Percentiles rank a stretch among this genome's conserved stretches.
phyloP scores from a whole-genome alignment of 2,329 filamentous ascomycete species.

The Pyrenophora teres region DNA sequence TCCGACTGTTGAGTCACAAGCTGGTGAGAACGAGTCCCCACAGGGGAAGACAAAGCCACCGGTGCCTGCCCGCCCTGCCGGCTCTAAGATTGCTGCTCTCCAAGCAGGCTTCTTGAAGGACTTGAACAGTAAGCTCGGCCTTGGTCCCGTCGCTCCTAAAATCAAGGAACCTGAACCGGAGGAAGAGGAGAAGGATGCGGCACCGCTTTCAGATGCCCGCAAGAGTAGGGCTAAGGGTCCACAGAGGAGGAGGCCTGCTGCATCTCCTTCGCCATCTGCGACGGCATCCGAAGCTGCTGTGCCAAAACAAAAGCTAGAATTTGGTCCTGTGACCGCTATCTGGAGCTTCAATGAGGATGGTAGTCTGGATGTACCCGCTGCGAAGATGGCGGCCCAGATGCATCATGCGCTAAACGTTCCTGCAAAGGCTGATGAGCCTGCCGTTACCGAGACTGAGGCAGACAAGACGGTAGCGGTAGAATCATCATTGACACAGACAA shows the following conservation, averaged over 20 bases:
- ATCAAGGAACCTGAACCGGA: constrained; percentile 70
- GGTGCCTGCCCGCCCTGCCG: constrained; percentile 76
- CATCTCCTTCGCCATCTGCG: constrained; percentile 65
- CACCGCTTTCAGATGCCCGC: constrained; percentile 82
- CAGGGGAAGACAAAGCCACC: constrained; percentile 76
- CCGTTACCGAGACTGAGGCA: constrained; percentile 5
- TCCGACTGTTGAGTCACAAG: constrained; percentile 29
- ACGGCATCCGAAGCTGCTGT: constrained; percentile 47
- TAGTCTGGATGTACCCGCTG: constrained; percentile 39
- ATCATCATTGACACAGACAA: constrained; percentile 7
- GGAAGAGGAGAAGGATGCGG: constrained; percentile 65
- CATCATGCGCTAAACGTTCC: constrained; percentile 23
- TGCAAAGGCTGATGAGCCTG: constrained; percentile 9
- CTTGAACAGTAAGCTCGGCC: constrained; percentile 82
- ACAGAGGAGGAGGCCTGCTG: constrained; percentile 70
- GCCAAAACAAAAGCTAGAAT: constrained; percentile 28
- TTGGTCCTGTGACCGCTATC: constrained; percentile 38
- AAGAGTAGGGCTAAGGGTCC: constrained; percentile 91
- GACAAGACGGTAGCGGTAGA: constrained; percentile 12
- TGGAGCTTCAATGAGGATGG: constrained; percentile 46
- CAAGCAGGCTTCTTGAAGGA: constrained; percentile 93
- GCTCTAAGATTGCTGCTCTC: constrained; percentile 86
- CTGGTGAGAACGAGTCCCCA: constrained; percentile 43
- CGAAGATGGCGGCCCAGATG: constrained; percentile 35
- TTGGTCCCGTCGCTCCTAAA: constrained; percentile 78